A percentile compares a stretch with the other conserved stretches of the same genome.
These are phyloP conservation scores for Gryganskiella cystojenkinii DNA, from an alignment of 192 early-diverging fungal genomes.

Conservation along the genomic window DNA sequence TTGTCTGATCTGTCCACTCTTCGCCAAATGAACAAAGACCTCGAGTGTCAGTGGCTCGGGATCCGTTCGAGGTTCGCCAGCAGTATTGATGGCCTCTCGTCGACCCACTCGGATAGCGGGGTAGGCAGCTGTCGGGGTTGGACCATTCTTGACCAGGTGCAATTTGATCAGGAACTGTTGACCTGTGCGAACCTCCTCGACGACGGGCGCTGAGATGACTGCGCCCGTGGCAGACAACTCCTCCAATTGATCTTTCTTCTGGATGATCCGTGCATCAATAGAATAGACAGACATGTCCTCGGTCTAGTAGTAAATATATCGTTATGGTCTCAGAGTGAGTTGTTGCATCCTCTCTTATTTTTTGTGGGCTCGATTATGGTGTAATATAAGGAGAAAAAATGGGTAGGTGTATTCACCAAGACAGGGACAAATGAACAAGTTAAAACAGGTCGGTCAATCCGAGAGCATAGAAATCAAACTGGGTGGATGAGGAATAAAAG, in stretches of 20 bases:
- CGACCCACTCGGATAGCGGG: conserved; percentile 31
- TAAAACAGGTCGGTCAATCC: background rate
- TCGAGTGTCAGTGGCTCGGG: conserved; percentile 45
- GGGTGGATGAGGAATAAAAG: background rate
- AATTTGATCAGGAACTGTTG: conserved; percentile 53
- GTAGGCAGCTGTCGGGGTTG: background rate
- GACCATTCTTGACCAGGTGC: conserved; percentile 15
- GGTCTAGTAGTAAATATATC: conserved; percentile 5
- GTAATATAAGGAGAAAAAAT: too few species aligned
- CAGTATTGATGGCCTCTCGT: conserved; percentile 41
- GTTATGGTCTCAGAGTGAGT: too few species aligned
- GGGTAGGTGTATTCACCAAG: too few species aligned
- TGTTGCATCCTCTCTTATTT: too few species aligned
- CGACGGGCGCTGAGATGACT: conserved; percentile 15
- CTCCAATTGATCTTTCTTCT: conserved; percentile 51
- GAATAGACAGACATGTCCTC: conserved; percentile 28
- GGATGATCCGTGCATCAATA: conserved; percentile 38
- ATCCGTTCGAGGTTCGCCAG: conserved; percentile 31
- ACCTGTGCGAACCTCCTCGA: conserved; percentile 44
- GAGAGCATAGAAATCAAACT: background rate
- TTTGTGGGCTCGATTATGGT: too few species aligned
- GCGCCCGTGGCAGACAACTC: conserved; percentile 28
- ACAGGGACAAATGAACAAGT: background rate
- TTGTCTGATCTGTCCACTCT: conserved; percentile 31
- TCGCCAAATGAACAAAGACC: conserved; percentile 32